Evolutionary conservation across 768 basidiomycete species (phyloP).

Genomic region (Boletus patriciae): DNA sequence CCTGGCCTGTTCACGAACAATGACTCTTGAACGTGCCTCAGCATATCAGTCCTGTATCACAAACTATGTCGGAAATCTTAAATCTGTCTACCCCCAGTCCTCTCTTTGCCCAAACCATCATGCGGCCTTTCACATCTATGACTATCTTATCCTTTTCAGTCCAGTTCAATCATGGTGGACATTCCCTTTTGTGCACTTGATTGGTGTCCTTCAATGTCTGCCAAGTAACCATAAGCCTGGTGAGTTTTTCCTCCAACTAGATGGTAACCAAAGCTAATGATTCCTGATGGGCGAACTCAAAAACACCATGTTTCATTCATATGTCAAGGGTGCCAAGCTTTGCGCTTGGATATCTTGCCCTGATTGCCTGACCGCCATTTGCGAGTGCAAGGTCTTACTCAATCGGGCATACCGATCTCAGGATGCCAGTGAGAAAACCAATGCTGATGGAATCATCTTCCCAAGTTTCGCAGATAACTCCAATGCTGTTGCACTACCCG

Average conservation of each 20-base stretch:
- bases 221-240: conserved; percentile 24
- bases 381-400: conserved; percentile 20
- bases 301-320: conserved; percentile 14
- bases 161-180: conserved; percentile 38
- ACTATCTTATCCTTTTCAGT: conserved; percentile 38
- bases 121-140: conserved; percentile 29
- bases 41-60: conserved; percentile 21
- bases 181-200: conserved; percentile 27
- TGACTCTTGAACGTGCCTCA: background rate
- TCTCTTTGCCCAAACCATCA: conserved; percentile 31
- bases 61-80: conserved; percentile 23
- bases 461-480: background rate
- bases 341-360: conserved; percentile 16
- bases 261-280: background rate
- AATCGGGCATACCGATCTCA: conserved; percentile 11
- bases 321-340: conserved; percentile 16
- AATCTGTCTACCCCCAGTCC: conserved; percentile 14
- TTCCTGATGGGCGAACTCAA: conserved; percentile 7
- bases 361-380: conserved; percentile 17
- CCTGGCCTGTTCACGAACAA: conserved; percentile 21
- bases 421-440: background rate
- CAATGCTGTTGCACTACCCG: background rate
- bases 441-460: background rate
- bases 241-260: background rate
- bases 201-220: conserved; percentile 22